Conservation (phyloP, 129 eudicot genomes). For the Centaurea solstitialis region DNA sequence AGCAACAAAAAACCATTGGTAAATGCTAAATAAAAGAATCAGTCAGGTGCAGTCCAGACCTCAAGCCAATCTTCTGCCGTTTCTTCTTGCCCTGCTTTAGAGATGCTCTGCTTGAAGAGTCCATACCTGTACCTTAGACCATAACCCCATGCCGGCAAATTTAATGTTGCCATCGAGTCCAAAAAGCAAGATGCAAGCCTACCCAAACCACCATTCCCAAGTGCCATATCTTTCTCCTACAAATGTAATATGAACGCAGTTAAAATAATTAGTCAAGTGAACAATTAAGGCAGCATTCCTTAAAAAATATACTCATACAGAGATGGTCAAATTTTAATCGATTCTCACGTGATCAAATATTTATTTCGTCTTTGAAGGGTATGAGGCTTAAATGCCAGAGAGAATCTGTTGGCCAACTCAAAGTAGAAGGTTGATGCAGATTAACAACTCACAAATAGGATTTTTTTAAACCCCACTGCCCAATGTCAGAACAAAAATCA, state of each 20-base stretch:
- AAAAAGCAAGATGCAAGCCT: conserved; percentile 98
- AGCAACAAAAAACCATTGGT: not conserved
- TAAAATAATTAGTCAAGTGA: not conserved
- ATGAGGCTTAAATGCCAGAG: not conserved
- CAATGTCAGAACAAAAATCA: not conserved
- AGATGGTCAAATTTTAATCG: not conserved
- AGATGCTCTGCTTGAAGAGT: conserved; percentile 87
- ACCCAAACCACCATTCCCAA: conserved; percentile 96
- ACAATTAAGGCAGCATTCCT: not conserved
- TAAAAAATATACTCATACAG: not conserved
- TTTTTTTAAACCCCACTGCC: not conserved
- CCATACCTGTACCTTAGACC: conserved; percentile 98
- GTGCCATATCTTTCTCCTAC: conserved; percentile 99
- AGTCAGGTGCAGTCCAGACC: conserved; percentile 46
- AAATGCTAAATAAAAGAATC: not conserved
- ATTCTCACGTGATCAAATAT: not conserved
- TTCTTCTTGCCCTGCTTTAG: conserved; percentile 91
- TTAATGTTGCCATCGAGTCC: conserved; percentile 98
- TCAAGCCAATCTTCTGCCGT: conserved; percentile 98
- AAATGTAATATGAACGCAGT: conserved; percentile 3
- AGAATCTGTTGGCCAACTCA: not conserved
- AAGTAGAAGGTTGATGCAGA: not conserved
- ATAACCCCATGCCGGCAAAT: conserved; percentile 98
- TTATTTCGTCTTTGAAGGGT: not conserved
- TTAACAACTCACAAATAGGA: not conserved